phyloP scores from a whole-genome alignment of 129 eudicot genomes.

The Chrysanthemum lavandulifolium region DNA sequence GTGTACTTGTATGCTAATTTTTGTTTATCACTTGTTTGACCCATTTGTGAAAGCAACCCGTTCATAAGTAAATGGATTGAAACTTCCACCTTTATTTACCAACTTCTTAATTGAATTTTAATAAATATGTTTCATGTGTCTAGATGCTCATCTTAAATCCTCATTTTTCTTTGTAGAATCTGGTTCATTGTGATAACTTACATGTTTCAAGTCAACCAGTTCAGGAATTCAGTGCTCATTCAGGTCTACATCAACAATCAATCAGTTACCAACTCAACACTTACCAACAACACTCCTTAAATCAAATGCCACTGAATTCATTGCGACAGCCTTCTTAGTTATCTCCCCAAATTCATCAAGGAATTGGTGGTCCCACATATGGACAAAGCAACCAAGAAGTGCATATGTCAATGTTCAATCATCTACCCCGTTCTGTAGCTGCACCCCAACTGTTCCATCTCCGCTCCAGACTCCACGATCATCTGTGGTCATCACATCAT shows the following conservation, averaged over 20 bases:
- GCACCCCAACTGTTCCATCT: constrained; percentile 25
- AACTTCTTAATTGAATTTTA: neutral
- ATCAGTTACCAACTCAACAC: constrained; percentile 24
- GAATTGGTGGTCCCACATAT: constrained; percentile 30
- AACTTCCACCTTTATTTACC: neutral
- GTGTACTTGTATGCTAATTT: neutral
- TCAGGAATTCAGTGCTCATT: constrained; percentile 10
- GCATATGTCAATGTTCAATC: constrained; percentile 40
- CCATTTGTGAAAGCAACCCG: neutral
- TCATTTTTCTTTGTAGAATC: constrained; percentile 26
- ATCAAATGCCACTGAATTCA: constrained; percentile 32
- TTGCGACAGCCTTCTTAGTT: constrained; percentile 28
- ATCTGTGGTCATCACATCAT: constrained; percentile 19
- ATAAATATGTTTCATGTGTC: neutral
- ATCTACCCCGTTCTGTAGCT: constrained; percentile 29
- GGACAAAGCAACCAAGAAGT: constrained; percentile 32
- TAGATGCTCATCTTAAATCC: neutral
- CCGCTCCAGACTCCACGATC: constrained; percentile 35
- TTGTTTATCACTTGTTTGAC: neutral
- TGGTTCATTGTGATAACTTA: constrained; percentile 29
- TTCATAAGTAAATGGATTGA: neutral
- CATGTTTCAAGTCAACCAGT: constrained; percentile 27
- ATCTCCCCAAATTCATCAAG: constrained; percentile 33
- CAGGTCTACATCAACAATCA: constrained; percentile 32
- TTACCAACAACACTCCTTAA: constrained; percentile 30